Base-by-base conservation (phyloP, 2,329 filamentous ascomycete genomes). In the Aspergillus pseudoglaucus region DNA sequence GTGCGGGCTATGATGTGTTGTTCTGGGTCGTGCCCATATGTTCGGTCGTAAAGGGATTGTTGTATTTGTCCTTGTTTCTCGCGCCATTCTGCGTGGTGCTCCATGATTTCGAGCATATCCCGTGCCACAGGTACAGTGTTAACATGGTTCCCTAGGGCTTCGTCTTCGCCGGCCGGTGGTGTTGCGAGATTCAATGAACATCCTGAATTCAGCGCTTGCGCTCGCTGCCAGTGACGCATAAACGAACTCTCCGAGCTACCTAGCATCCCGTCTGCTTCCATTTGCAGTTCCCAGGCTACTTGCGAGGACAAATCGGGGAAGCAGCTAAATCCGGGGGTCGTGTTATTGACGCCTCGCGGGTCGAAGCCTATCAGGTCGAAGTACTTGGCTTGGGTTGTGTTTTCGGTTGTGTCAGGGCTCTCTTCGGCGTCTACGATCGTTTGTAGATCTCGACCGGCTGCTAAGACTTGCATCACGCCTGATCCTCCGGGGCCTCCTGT, bases 341-440 rank as follows among this genome's bases (percentile, higher is more conserved):
- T 74, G 9, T 65, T 60, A 17, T 71, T 71, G 2, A 73, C 68
- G 0, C 70, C 72, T 0, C 72, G 65, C 0, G 72, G 70, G 42
- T 75, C 72, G 23, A 74, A 71, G 0, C 71, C 69, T 32, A 75
- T 67, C 15, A 75, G 64, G 33, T 74, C 70, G 49, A 67, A 75
- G 32, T 64, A 68, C 32, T 58, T 50, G 18, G 20, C 15, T 1
- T 41, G 42, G 3, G 48, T 17, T 4, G 43, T 33, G 9, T 23
- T 20, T 5, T 17, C 7, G 0, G 30, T 25, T 3, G 37, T 33
- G 12, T 44, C 42, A 4, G 63, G 63, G 37, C 59, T 52, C 4
- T 23, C 40, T 15, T 62, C 61, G 4, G 69, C 62, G 43, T 71
- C 68, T 2, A 68, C 55, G 8, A 72, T 64, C 1, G 59, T 64